A percentile compares a stretch with the other conserved stretches of the same genome.
These are phyloP conservation scores for Nadsonia commutata DNA, from an alignment of 1,139 yeast species.

Conservation along the genomic window DNA sequence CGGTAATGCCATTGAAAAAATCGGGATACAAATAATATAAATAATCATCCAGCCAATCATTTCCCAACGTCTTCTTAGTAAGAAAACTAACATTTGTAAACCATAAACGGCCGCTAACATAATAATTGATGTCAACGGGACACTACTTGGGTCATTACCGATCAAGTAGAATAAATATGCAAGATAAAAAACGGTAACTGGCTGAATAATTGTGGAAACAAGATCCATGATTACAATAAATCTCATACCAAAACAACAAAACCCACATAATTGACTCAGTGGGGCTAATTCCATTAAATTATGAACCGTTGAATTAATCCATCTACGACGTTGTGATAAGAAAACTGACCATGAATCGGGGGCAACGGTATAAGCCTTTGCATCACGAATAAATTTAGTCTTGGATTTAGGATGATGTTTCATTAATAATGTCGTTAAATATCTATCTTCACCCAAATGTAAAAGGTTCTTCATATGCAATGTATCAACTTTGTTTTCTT, in stretches of 20 bases:
- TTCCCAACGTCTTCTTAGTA: conserved; percentile 28
- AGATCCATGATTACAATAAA: conserved; percentile 27
- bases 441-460: conserved; percentile 30
- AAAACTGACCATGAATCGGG: conserved; percentile 30
- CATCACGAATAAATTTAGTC: conserved; percentile 27
- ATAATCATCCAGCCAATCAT: conserved; percentile 33
- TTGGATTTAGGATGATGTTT: conserved; percentile 26
- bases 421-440: conserved; percentile 26
- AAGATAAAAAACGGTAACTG: conserved; percentile 28
- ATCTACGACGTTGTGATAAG: conserved; percentile 30
- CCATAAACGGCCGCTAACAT: conserved; percentile 28
- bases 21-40: conserved; percentile 26
- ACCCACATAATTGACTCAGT: conserved; percentile 28
- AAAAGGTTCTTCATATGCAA: conserved; percentile 28
- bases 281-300: conserved; percentile 28
- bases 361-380: conserved; percentile 28
- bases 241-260: conserved; percentile 30
- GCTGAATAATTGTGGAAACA: conserved; percentile 27
- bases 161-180: conserved; percentile 26
- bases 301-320: conserved; percentile 32
- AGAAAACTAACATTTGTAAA: conserved; percentile 26
- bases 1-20: conserved; percentile 26
- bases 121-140: conserved; percentile 27
- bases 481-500: conserved; percentile 27
- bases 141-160: conserved; percentile 17